phyloP scores from a whole-genome alignment of 192 early-diverging fungal genomes.

The Geranomyces michiganensis region DNA sequence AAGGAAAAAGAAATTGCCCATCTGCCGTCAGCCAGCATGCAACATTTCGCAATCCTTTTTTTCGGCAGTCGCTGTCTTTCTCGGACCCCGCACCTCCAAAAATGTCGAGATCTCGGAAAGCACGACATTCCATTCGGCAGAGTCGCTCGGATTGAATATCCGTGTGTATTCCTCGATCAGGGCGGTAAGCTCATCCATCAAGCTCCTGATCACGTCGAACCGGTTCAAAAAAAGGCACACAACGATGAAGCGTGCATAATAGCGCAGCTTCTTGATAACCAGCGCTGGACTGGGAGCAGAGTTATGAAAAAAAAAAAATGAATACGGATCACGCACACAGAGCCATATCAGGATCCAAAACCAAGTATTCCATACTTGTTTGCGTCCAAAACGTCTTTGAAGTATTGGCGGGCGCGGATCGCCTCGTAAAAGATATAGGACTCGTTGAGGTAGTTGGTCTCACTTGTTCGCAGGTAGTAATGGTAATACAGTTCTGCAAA shows the following conservation, averaged over 20 bases:
- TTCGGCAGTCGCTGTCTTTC: no score
- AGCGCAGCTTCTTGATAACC: slow-evolving; percentile 97
- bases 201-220: slow-evolving; percentile 73
- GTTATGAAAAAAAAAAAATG: no score
- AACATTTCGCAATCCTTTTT: no score
- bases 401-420: slow-evolving; percentile 91
- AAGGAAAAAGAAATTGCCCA: background rate
- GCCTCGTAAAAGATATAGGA: slow-evolving; percentile 96
- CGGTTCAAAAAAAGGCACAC: slow-evolving; percentile 89
- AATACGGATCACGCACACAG: no score
- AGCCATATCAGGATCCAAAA: background rate
- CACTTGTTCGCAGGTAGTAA: slow-evolving; percentile 81
- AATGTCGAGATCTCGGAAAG: slow-evolving; percentile 68
- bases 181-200: slow-evolving; percentile 81
- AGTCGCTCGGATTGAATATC: slow-evolving; percentile 85
- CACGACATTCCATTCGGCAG: slow-evolving; percentile 80
- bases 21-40: background rate
- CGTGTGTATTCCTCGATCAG: slow-evolving; percentile 88
- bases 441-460: slow-evolving; percentile 95
- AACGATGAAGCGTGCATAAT: slow-evolving; percentile 97
- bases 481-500: slow-evolving; percentile 56
- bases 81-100: slow-evolving; percentile 66
- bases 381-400: slow-evolving; percentile 89
- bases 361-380: slow-evolving; percentile 68
- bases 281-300: slow-evolving; percentile 85